phyloP scores from a whole-genome alignment of 1,284 basidiomycete species.

The Rhodotorula sp. region DNA sequence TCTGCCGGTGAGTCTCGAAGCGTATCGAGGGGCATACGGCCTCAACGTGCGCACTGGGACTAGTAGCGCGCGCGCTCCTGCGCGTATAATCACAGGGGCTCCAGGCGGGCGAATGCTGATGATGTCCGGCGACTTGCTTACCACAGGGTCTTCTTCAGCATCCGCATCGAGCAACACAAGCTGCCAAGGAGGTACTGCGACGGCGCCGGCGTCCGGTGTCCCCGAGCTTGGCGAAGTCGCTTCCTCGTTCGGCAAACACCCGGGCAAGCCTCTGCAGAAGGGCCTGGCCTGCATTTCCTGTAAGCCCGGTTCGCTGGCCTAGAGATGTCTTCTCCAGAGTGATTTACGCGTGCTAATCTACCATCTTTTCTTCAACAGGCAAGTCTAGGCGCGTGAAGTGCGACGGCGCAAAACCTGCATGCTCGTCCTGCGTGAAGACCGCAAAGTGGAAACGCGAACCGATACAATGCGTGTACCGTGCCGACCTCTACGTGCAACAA shows the following conservation, averaged over 20 bases:
- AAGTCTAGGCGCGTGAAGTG: conserved; percentile 27
- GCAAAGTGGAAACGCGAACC: conserved; percentile 1
- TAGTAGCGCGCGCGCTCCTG: too few species aligned
- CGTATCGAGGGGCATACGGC: neutral
- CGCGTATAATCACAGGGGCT: too few species aligned
- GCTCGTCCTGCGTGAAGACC: conserved; percentile 14
- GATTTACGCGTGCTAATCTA: too few species aligned
- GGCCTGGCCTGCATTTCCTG: conserved; percentile 28
- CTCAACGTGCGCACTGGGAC: too few species aligned
- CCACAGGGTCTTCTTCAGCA: too few species aligned
- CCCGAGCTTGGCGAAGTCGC: neutral
- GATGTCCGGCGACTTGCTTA: too few species aligned
- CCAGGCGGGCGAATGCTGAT: too few species aligned
- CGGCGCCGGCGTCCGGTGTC: neutral
- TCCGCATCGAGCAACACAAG: too few species aligned
- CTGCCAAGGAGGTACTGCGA: neutral
- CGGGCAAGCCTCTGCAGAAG: conserved; percentile 23
- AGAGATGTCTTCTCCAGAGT: neutral
- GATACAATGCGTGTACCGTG: conserved; percentile 19
- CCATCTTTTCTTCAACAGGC: conserved; percentile 1
- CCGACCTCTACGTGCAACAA: conserved; percentile 16
- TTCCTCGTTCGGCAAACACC: neutral
- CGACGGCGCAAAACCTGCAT: conserved; percentile 24
- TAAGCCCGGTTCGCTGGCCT: neutral
- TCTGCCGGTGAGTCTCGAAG: neutral